A percentile compares a stretch with the other conserved stretches of the same genome.
These are phyloP conservation scores for Fusarium sp. DNA, from an alignment of 2,329 filamentous ascomycete genomes.

Conservation along the genomic window DNA sequence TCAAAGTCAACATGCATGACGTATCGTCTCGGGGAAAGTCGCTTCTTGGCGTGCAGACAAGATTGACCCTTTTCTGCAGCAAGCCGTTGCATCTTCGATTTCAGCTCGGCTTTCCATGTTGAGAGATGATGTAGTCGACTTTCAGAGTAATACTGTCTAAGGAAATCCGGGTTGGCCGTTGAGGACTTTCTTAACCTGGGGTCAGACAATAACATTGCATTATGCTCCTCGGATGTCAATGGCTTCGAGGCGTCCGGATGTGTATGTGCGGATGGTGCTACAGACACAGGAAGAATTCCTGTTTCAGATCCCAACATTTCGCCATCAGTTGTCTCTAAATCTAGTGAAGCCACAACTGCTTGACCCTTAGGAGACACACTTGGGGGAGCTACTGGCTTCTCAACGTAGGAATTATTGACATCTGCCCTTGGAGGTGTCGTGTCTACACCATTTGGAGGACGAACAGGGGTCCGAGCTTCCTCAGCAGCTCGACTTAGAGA, in stretches of 20 bases:
- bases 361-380: background rate
- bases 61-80: conserved; percentile 71
- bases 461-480: conserved; percentile 36
- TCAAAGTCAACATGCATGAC: conserved; percentile 98
- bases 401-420: background rate
- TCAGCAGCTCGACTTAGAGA: conserved; percentile 42
- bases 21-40: conserved; percentile 75
- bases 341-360: background rate
- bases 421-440: background rate
- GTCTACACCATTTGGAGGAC: background rate
- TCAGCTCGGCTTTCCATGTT: conserved; percentile 95
- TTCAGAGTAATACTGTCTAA: conserved; percentile 94
- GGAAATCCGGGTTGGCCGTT: conserved; percentile 89
- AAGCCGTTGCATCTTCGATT: conserved; percentile 83
- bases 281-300: background rate
- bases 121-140: conserved; percentile 94
- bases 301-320: background rate
- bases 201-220: conserved; percentile 82
- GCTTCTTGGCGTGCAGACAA: conserved; percentile 56
- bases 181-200: conserved; percentile 88
- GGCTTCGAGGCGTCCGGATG: conserved; percentile 57
- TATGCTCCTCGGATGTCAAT: conserved; percentile 91
- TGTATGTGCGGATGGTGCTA: conserved; percentile 6
- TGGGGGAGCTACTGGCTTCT: background rate
- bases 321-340: background rate